Base-by-base conservation (phyloP, 129 eudicot species). In the Heracleum sosnowskyi region DNA sequence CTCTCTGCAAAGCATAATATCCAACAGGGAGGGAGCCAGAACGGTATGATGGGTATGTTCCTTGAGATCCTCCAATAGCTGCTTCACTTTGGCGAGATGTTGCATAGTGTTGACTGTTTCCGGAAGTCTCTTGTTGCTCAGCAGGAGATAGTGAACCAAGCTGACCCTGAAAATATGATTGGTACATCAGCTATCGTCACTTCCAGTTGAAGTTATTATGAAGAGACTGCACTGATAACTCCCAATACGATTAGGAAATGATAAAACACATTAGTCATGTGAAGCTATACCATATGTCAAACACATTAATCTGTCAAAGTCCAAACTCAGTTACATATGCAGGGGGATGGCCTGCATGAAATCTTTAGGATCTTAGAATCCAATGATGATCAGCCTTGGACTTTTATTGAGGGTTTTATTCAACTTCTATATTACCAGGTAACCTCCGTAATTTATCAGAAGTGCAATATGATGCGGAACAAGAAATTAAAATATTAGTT, bases 1-100 rank as follows among this genome's bases (percentile, higher is more conserved):
- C 97, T 49, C 90, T 82, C 69, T 90, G 93, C 80, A 90, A 74
- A 70, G 96, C 91, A 79, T 91, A 90, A 85, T 90, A 95, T n/a
- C 97, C 97, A 42, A 84, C 73, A 46, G 94, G 88, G n/a, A 85
- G 22, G 42, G 93, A 84, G 57, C 88, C 82, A 73, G 88, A 73
- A 39, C 87, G 91, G 53, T 80, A 93, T 47, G 92, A 70, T 35
- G 92, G 72, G 82, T 79, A 79, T n/a, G 84, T 40, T 79, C 96
- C 90, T 64, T 77, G 84, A 63, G 89, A 66, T 87, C 88, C 85
- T 78, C 70, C 81, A 51, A 73, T 79, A 51, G 78, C 76, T 35
- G 90, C 77, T 79, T 89, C 97, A 86, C 74, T 84, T 74, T 84
- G 89, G 79, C 46, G 87, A 36, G 86, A 81, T 80, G 86, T 83